These are phyloP conservation scores for Lactarius vividus DNA, from an alignment of 768 basidiomycete species.

Conservation along the genomic window DNA sequence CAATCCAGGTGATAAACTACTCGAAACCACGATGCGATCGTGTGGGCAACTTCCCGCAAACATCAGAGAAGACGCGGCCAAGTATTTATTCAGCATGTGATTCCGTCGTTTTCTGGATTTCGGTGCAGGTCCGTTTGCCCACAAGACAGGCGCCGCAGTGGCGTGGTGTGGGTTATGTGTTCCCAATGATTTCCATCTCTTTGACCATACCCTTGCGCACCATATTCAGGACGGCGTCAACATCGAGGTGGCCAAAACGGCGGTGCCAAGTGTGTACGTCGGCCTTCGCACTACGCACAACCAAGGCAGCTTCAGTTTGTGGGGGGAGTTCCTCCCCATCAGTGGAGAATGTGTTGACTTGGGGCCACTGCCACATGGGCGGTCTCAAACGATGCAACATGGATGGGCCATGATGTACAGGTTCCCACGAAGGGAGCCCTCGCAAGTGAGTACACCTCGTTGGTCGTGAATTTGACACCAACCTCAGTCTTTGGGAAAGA, in stretches of 20 bases:
- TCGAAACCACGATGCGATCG: conserved; percentile 6
- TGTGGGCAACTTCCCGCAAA: conserved; percentile 29
- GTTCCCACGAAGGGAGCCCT: conserved; percentile 6
- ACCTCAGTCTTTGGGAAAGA: too few species aligned
- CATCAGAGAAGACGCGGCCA: conserved; percentile 26
- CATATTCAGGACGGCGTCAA: neutral
- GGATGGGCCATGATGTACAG: conserved; percentile 24
- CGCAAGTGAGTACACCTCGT: neutral
- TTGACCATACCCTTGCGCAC: too few species aligned
- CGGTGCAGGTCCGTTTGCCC: neutral
- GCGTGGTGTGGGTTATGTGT: too few species aligned
- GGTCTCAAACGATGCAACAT: neutral
- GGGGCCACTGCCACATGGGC: too few species aligned
- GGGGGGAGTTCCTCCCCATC: too few species aligned
- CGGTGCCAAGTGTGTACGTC: conserved; percentile 27
- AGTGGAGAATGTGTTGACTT: too few species aligned
- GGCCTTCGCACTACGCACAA: neutral
- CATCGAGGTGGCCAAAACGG: conserved; percentile 24
- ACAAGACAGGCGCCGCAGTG: too few species aligned
- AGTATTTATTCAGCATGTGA: neutral
- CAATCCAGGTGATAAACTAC: conserved; percentile 13
- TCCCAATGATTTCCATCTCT: too few species aligned
- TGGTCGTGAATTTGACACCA: conserved; percentile 14
- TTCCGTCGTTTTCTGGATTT: conserved; percentile 17
- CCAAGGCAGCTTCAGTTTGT: too few species aligned